These are phyloP conservation scores for Fonsecaea erecta DNA, from an alignment of 2,329 filamentous ascomycete genomes.

Conservation along the genomic window DNA sequence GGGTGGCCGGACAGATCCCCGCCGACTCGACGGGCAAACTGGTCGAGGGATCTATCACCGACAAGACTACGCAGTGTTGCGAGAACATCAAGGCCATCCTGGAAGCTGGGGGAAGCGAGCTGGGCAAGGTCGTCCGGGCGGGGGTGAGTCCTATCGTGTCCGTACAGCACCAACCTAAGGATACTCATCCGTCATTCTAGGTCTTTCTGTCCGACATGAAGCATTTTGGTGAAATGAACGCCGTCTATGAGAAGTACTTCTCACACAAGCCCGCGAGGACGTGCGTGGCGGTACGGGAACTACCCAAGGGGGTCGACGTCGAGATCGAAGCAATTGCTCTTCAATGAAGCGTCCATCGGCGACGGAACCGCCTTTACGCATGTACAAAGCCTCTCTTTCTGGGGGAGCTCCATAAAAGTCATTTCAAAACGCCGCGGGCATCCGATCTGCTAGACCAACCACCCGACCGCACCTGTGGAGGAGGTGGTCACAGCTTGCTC, in stretches of 20 bases:
- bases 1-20: constrained; percentile 77
- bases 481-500: constrained; percentile 44
- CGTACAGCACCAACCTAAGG: background rate
- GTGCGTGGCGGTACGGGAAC: constrained; percentile 66
- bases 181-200: constrained; percentile 35
- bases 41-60: constrained; percentile 66
- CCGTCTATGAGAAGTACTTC: constrained; percentile 73
- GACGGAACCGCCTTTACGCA: background rate
- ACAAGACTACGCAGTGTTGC: constrained; percentile 73
- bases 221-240: constrained; percentile 81
- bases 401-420: constrained; percentile 1
- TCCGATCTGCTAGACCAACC: background rate
- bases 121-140: constrained; percentile 85
- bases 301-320: constrained; percentile 66
- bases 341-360: constrained; percentile 42
- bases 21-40: constrained; percentile 65
- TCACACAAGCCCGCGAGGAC: constrained; percentile 65
- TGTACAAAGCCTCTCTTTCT: background rate
- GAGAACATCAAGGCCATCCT: constrained; percentile 85
- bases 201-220: constrained; percentile 93
- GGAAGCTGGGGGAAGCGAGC: constrained; percentile 75
- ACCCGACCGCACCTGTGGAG: background rate
- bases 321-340: constrained; percentile 70
- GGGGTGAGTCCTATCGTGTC: constrained; percentile 52
- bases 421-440: background rate